Evolutionary conservation across 495 filamentous ascomycete genomes (phyloP), one percentile per base, ranked within the genome.

Genomic region (Pseudevernia furfuracea): DNA sequence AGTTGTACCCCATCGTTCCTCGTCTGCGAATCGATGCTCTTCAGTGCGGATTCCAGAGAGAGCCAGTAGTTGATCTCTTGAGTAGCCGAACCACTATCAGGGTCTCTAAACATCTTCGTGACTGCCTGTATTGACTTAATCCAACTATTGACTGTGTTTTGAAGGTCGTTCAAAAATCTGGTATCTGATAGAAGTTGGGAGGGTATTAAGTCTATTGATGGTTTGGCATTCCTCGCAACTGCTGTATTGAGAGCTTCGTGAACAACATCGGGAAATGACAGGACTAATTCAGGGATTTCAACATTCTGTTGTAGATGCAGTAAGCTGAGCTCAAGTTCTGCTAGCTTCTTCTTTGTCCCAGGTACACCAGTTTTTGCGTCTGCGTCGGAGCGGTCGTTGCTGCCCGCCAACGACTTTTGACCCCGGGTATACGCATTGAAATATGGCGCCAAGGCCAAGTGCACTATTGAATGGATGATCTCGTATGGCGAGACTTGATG

Each of bases 51-150:
- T 72, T 99, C 94, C 87, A 97, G 95, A 2, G 90, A 91, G 48
- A 97, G 75, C 94, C 94, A 99, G 70, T 97, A 99, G 71, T 96
- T 96, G 70, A 97, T 96, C 73, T 99, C 94, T 73, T 97, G 95
- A 25, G 88, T 90, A 15, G 94, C 95, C 39, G 90, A 94, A 10
- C 91, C 91, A 55, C 89, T 91, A 38, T 87, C 85, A 8, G 90
- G 87, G 69, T 97, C 94, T 67, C 91, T 83, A 41, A 91, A 89
- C 80, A 95, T 89, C 77, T 92, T 94, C 19, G 94, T 97, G 71
- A 97, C 92, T n/a, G 88, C 87, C 75, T 96, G 92, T 65, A 99
- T 97, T 14, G 92, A 96, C 77, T 96, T 91, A 75, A 97, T 97
- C 94, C 94, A 99, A 67, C 86, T 84, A 77, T 96, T 97, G 57